phyloP scores from a whole-genome alignment of 805 yeast species.

The Hagleromyces aurorensis region DNA sequence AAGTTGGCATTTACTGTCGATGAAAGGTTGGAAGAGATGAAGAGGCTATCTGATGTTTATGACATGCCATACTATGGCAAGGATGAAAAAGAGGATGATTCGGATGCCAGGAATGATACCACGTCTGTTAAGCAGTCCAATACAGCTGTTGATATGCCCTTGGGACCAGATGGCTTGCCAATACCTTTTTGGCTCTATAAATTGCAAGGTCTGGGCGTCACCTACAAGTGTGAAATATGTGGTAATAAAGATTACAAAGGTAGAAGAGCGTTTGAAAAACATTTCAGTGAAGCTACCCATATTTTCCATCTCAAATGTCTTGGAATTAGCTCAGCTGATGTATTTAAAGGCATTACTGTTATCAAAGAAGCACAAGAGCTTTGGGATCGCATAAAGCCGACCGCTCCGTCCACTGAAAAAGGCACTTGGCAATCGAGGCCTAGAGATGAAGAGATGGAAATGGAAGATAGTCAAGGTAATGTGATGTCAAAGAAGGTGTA shows the following conservation, averaged over 20 bases:
- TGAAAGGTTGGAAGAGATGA: slow-evolving; percentile 52
- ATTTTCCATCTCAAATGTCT: slow-evolving; percentile 62
- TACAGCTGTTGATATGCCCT: slow-evolving; percentile 46
- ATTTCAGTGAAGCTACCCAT: slow-evolving; percentile 68
- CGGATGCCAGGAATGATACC: slow-evolving; percentile 17
- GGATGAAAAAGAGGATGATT: slow-evolving; percentile 35
- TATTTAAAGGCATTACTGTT: slow-evolving; percentile 54
- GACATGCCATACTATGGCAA: slow-evolving; percentile 33
- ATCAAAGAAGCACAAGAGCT: slow-evolving; percentile 63
- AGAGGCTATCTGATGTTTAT: slow-evolving; percentile 33
- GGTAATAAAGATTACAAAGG: slow-evolving; percentile 71
- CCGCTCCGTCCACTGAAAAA: slow-evolving; percentile 5
- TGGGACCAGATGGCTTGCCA: slow-evolving; percentile 86
- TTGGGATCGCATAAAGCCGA: slow-evolving; percentile 42
- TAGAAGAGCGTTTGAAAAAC: slow-evolving; percentile 58
- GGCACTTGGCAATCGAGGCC: slow-evolving; percentile 7
- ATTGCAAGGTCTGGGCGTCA: slow-evolving; percentile 72
- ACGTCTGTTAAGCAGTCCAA: slow-evolving; percentile 10
- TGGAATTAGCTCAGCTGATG: slow-evolving; percentile 50
- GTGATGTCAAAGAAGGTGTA: slow-evolving; percentile 81
- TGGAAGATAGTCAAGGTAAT: slow-evolving; percentile 90
- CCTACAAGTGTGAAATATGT: slow-evolving; percentile 78
- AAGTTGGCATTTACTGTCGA: slow-evolving; percentile 59
- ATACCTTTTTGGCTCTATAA: slow-evolving; percentile 92
- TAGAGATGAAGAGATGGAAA: slow-evolving; percentile 56